These are phyloP conservation scores for Phytophthora litchii DNA, from an alignment of 352 stramenopile species.

Conservation along the genomic window DNA sequence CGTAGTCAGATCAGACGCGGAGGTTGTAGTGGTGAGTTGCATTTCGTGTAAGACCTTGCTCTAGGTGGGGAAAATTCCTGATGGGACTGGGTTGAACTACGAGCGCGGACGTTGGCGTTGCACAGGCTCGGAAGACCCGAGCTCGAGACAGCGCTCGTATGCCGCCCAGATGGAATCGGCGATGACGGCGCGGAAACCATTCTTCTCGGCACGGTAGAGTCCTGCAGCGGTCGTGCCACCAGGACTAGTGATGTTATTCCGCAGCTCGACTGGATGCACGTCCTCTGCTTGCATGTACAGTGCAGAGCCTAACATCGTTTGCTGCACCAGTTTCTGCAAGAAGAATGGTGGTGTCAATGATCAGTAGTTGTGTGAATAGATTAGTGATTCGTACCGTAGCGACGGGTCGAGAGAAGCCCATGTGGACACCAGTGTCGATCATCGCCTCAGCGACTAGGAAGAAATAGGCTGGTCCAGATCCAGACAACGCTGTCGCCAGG, in stretches of 20 bases:
- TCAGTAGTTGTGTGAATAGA: not conserved
- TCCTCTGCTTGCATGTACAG: slow-evolving; percentile 93
- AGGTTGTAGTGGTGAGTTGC: no score
- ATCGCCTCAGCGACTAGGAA: slow-evolving; percentile 96
- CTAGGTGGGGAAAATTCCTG: no score
- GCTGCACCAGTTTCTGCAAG: slow-evolving; percentile 90
- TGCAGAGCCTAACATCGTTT: slow-evolving; percentile 93
- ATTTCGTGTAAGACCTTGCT: slow-evolving; percentile 1
- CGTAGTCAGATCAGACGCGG: no score
- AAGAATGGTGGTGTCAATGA: slow-evolving; percentile 2
- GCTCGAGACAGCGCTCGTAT: slow-evolving; percentile 93
- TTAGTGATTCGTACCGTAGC: slow-evolving; percentile 59
- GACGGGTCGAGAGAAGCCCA: slow-evolving; percentile 95
- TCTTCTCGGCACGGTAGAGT: slow-evolving; percentile 96
- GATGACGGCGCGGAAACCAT: slow-evolving; percentile 93
- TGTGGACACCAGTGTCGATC: slow-evolving; percentile 95
- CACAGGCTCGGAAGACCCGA: slow-evolving; percentile 85
- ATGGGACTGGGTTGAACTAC: no score
- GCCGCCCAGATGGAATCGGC: slow-evolving; percentile 96
- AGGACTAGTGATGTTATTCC: slow-evolving; percentile 95
- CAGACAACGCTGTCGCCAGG: slow-evolving; percentile 94
- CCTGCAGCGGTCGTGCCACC: slow-evolving; percentile 94
- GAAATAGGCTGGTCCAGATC: slow-evolving; percentile 95
- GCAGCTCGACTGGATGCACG: slow-evolving; percentile 90
- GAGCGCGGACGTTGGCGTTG: slow-evolving; percentile 70